Base-by-base conservation (phyloP, 2,329 filamentous ascomycete species). In the Arthrobotrys musiformis region DNA sequence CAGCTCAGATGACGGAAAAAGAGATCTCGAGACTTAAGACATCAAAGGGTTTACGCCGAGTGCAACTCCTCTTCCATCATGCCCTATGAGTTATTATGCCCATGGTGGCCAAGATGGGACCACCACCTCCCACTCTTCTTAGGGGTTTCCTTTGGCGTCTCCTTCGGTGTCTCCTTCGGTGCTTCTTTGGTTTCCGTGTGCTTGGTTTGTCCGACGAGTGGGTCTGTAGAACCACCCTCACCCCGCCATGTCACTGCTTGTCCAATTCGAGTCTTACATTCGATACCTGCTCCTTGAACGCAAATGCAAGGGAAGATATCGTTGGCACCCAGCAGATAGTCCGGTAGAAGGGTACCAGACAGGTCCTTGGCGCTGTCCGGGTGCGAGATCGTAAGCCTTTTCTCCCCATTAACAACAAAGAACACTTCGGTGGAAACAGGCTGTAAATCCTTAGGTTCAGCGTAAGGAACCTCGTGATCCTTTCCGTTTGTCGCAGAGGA, bases 121-220 rank as follows among this genome's bases (percentile, higher is more conserved):
- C 73, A 77, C 73, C 73, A 77, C 48, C 67, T 70, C 13, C 40
- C 60, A 35, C 66, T 62, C 28, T 77, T 77, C 22, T 77, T 77
- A 2, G 73, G 66, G 2, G 66, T 70, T 15, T 56, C 50, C 19
- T 75, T 75, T 19, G 30, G 30, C 30, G 30, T 9, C 30, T 33
- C 30, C 24, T 68, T 72, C 13, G 15, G 66, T 4, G 66, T 70
- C 6, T 58, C 54, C 35, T 77, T 77, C 1, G 50, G 15, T 3
- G 35, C 19, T 26, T 68, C 69, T 30, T 68, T 72, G 19, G 15
- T 1, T 9, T 63, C 66, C 11, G 9, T 35, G 5, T 63, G 46
- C 33, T 37, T 48, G 26, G 44, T 40, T 58, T 78, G 56, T 19
- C 28, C 35, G 15, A 42, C 33, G 2, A 54, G 46, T 4, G 60